Evolutionary conservation across 78 protist species (phyloP).

Genomic region (slime mould (Dictyostelium discoideum)): DNA sequence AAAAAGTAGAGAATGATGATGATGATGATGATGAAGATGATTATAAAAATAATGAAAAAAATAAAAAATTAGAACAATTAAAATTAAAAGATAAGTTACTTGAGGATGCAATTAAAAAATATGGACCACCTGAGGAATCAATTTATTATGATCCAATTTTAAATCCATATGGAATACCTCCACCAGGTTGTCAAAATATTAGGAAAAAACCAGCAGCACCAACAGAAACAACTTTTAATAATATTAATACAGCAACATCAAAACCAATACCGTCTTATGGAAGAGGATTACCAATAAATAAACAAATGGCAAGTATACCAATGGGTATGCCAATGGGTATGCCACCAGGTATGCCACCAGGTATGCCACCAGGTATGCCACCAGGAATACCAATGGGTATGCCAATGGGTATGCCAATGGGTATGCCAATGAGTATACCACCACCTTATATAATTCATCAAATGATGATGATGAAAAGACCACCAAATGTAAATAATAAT

Average conservation of each 20-base stretch:
- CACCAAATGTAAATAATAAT: not conserved
- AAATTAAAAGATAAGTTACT: conserved; percentile 9
- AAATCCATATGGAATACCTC: conserved; percentile 38
- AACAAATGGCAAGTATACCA: not conserved
- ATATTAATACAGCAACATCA: not conserved
- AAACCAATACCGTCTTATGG: not conserved
- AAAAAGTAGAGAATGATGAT: not conserved
- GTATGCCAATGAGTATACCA: not conserved
- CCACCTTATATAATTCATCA: not conserved
- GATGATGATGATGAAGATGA: not conserved
- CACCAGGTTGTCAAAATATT: not conserved
- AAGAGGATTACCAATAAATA: not conserved
- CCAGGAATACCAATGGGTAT: not conserved
- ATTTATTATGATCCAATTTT: conserved; percentile 26
- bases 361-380: not conserved
- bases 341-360: not conserved
- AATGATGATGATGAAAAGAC: conserved; percentile 18
- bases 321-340: not conserved
- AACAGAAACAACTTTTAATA: not conserved
- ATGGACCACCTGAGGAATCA: conserved; percentile 32
- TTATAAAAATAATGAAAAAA: not conserved
- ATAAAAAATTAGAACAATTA: not conserved
- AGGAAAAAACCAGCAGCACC: conserved; percentile 15
- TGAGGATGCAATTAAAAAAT: conserved; percentile 10
- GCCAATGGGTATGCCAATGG: not conserved